These are phyloP conservation scores for Kluyveromyces marxianus DNA, from an alignment of 1,139 yeast species.

Conservation along the genomic window DNA sequence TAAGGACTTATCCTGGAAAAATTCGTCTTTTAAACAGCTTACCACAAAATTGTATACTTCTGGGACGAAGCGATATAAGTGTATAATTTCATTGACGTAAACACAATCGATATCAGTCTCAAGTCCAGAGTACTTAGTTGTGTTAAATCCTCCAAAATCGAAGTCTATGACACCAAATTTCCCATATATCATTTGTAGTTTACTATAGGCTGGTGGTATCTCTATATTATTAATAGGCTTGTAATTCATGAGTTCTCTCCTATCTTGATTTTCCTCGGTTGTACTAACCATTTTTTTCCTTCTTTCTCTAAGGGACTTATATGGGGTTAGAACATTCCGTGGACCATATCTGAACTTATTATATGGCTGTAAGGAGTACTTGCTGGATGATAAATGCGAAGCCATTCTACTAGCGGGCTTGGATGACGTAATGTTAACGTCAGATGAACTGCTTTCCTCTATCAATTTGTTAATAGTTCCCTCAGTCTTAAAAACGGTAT, in stretches of 20 bases:
- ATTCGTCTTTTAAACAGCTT: conserved; percentile 49
- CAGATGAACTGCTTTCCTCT: conserved; percentile 16
- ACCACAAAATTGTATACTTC: conserved; percentile 60
- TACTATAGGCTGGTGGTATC: conserved; percentile 67
- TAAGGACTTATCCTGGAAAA: conserved; percentile 43
- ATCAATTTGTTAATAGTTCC: conserved; percentile 42
- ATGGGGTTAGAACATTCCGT: conserved; percentile 42
- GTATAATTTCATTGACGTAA: conserved; percentile 72
- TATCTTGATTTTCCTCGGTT: conserved; percentile 16
- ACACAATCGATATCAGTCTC: conserved; percentile 82
- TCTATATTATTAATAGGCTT: conserved; percentile 29
- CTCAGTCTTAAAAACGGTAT: conserved; percentile 47
- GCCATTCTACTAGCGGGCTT: background rate
- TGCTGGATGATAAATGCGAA: conserved; percentile 1
- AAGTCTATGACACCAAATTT: conserved; percentile 92
- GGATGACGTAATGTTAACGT: conserved; percentile 12
- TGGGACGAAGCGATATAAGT: conserved; percentile 74
- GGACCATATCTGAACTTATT: conserved; percentile 50
- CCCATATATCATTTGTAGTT: conserved; percentile 73
- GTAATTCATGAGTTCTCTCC: conserved; percentile 20
- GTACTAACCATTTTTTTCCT: conserved; percentile 29
- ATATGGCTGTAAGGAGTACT: conserved; percentile 33
- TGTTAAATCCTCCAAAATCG: conserved; percentile 79
- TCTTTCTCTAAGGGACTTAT: conserved; percentile 61
- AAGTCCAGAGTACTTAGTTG: conserved; percentile 71